Base-by-base conservation (phyloP, 306 rosid genomes). In the Vigna trinervia region DNA sequence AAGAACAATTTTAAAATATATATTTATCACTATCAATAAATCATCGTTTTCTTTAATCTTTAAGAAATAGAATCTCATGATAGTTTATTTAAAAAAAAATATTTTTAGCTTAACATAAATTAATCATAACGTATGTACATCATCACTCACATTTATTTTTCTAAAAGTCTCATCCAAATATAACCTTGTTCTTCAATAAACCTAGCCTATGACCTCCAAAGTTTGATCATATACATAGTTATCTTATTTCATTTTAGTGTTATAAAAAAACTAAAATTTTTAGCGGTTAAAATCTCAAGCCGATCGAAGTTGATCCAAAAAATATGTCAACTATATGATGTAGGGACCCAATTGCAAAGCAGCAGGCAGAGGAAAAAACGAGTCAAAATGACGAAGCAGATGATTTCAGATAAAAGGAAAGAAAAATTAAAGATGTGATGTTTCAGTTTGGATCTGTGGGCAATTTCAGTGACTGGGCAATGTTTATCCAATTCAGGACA, bases 361-460 rank as follows among this genome's bases (percentile, higher is more conserved):
- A 36, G 39, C 22, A 45, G 73, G 57, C 73, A 68, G 48, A 26
- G 4, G 28, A 26, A 4, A 4, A 47, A 47, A 47, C 15, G 20
- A 48, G 74, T 68, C 57, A 28, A 69, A 67, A 26, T 69, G 74
- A 48, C 45, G 4, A 8, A 48, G 26, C 45, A 47, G 23, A 69
- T 28, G 13, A 46, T 23, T 45, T 68, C 23, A 67, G 54, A 22
- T 12, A 6, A 12, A 43, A 43, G 13, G 19, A 26, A 1, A 12
- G 12, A 41, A 26, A 46, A 46, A 45, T 10, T 26, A 68, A 28
- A 69, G 36, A 69, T 14, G 12, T 8, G 59, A 48, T 28, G 14
- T 23, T 47, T 48, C 74, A 26, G 26, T 69, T 47, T 69, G 43
- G 26, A 47, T 69, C 17, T 68, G 54, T 67, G 39, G 41, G 39